phyloP scores from a whole-genome alignment of 371 early-diverging fungal species.

The Syncephalis plumigaleata region DNA sequence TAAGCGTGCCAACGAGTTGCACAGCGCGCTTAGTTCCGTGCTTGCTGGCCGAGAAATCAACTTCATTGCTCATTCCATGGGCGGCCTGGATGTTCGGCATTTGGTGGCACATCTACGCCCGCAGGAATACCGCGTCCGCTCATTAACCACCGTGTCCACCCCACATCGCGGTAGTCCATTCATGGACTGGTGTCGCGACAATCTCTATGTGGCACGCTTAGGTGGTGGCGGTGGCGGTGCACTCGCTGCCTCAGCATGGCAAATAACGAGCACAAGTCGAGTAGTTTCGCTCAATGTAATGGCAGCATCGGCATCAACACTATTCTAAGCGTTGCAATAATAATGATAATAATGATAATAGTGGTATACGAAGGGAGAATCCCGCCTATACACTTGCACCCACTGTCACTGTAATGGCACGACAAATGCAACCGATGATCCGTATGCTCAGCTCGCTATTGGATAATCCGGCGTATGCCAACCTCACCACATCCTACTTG shows the following conservation, averaged over 20 bases:
- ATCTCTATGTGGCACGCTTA: constrained; percentile 28
- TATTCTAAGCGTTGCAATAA: too few species aligned
- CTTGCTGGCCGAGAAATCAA: constrained; percentile 1
- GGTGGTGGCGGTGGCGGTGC: neutral
- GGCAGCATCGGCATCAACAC: too few species aligned
- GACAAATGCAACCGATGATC: neutral
- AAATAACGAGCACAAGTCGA: too few species aligned
- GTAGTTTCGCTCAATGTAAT: too few species aligned
- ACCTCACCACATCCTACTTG: constrained; percentile 74
- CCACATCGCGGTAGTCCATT: constrained; percentile 84
- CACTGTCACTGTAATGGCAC: neutral
- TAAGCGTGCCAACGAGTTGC: constrained; percentile 60
- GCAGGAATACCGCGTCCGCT: constrained; percentile 36
- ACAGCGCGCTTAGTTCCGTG: constrained; percentile 8
- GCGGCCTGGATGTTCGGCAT: constrained; percentile 78
- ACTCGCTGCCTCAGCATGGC: too few species aligned
- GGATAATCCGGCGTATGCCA: constrained; percentile 78
- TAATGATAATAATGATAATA: too few species aligned
- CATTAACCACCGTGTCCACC: constrained; percentile 74
- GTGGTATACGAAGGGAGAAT: too few species aligned
- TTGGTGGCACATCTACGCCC: constrained; percentile 57
- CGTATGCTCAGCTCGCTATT: constrained; percentile 19
- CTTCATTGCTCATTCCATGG: constrained; percentile 29
- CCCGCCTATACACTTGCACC: neutral
- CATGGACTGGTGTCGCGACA: constrained; percentile 82